phyloP scores from a whole-genome alignment of 176 grass and related monocot species.

The Zea luxurians region DNA sequence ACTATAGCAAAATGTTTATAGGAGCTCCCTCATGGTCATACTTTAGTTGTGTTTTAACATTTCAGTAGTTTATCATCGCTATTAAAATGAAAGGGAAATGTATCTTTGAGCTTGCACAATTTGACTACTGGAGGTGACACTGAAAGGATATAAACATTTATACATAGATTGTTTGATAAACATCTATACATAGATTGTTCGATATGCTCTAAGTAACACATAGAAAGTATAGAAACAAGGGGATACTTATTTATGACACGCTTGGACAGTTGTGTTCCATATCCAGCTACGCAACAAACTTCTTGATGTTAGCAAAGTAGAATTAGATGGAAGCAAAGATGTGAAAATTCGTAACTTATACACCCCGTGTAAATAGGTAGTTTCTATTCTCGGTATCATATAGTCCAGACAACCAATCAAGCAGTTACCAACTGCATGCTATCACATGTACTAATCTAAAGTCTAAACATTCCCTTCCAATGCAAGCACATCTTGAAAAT shows the following conservation, averaged over 20 bases:
- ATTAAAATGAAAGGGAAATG: constrained; percentile 6
- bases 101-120: constrained; percentile 6
- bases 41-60: background rate
- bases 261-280: background rate
- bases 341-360: too few relatives aligned
- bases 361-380: background rate
- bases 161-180: background rate
- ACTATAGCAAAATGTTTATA: background rate
- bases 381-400: constrained; percentile 4
- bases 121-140: background rate
- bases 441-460: background rate
- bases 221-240: constrained; percentile 28
- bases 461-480: constrained; percentile 2
- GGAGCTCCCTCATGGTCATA: background rate
- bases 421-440: constrained; percentile 16
- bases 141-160: constrained; percentile 32
- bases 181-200: constrained; percentile 13
- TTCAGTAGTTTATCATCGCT: background rate
- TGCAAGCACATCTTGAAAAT: constrained; percentile 27
- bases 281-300: constrained; percentile 7
- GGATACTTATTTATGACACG: constrained; percentile 3
- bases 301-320: constrained; percentile 30
- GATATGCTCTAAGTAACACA: background rate
- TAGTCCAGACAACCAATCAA: background rate
- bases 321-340: constrained; percentile 18